Conservation (phyloP, 169 alveolate species). For the Eimeria tenella region DNA sequence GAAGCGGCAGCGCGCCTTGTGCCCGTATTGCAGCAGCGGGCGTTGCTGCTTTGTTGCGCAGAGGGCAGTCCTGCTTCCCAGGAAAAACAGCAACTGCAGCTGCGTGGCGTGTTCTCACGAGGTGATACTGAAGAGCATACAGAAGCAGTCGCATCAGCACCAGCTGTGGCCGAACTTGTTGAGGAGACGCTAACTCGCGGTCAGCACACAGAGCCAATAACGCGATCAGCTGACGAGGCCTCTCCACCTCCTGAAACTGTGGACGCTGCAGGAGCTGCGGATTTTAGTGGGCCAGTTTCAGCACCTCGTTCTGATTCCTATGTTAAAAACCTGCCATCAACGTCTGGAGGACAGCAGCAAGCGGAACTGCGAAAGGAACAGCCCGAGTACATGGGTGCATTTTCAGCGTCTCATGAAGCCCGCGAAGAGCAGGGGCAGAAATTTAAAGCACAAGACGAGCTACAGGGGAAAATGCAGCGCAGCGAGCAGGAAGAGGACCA, state of each 20-base stretch:
- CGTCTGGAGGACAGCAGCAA: background rate
- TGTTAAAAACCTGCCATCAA: background rate
- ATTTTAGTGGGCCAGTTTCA: background rate
- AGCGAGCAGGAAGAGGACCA: background rate
- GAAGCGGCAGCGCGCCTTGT: background rate
- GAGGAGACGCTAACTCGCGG: background rate
- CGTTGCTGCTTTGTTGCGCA: slow-evolving; percentile 38
- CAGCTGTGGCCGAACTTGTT: background rate
- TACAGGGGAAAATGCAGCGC: background rate
- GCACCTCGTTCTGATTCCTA: background rate
- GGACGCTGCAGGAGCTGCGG: background rate
- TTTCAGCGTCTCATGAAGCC: background rate
- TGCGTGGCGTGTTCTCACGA: background rate
- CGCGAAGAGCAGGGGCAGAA: background rate
- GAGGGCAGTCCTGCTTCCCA: slow-evolving; percentile 14
- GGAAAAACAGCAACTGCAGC: background rate
- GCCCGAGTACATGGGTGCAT: background rate
- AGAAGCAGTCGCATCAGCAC: background rate
- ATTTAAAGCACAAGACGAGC: background rate
- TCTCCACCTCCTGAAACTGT: background rate
- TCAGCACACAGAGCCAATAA: background rate
- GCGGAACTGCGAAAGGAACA: background rate
- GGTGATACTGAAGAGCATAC: background rate
- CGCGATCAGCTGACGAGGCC: background rate
- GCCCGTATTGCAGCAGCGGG: slow-evolving; percentile 34